Conservation (phyloP, 106 monocot genomes). For the Platanthera zijinensis region DNA sequence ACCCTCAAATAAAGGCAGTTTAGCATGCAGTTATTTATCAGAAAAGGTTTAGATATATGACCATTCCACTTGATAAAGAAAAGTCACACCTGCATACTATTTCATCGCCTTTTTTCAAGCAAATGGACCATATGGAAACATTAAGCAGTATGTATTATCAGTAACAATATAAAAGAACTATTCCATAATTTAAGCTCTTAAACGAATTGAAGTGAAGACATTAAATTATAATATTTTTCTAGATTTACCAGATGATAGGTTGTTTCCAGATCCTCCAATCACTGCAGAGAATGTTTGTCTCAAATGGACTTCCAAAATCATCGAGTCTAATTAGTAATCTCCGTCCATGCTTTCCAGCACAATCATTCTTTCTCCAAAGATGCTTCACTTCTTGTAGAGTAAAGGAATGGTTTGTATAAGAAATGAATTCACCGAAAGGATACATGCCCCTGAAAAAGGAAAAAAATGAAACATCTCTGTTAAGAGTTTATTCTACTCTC, state of each 20-base stretch:
- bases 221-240: neutral
- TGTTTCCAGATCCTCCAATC: constrained; percentile 88
- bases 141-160: no score
- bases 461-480: neutral
- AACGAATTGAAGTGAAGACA: no score
- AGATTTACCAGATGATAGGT: constrained; percentile 76
- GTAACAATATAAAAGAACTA: no score
- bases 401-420: constrained; percentile 66
- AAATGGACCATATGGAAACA: no score
- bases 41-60: no score
- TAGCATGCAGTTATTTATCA: no score
- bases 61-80: no score
- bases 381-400: constrained; percentile 85
- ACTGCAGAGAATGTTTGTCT: constrained; percentile 85
- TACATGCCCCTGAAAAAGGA: constrained; percentile 55
- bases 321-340: constrained; percentile 57
- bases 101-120: no score
- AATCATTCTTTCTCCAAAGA: constrained; percentile 89
- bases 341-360: constrained; percentile 51
- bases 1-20: no score
- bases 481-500: constrained; percentile 2
- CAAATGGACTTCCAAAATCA: constrained; percentile 59
- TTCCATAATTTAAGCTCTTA: no score
- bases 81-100: no score
- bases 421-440: constrained; percentile 87